phyloP scores from a whole-genome alignment of 768 basidiomycete genomes.

The Dentipellis sp. region DNA sequence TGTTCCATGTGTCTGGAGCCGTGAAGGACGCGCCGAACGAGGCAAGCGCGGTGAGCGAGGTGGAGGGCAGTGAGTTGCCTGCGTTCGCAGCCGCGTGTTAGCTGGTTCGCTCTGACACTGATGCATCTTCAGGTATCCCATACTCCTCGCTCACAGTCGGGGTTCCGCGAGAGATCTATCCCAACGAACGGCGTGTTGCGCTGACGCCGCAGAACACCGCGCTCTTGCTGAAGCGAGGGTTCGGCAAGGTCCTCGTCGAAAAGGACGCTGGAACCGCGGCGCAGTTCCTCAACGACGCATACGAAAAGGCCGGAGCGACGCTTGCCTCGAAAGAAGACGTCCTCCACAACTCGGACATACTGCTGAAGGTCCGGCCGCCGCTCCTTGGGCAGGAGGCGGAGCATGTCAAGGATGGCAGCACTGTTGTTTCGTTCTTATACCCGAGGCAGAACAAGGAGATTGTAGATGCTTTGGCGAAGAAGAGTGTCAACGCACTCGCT shows the following conservation, averaged over 20 bases:
- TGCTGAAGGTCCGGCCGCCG: constrained; percentile 83
- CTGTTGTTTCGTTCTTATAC: constrained; percentile 77
- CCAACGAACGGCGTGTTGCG: constrained; percentile 72
- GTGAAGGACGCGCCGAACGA: neutral
- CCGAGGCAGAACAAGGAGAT: constrained; percentile 72
- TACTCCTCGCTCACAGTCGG: constrained; percentile 72
- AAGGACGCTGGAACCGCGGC: constrained; percentile 60
- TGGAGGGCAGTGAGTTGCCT: constrained; percentile 6
- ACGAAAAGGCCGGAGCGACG: constrained; percentile 68
- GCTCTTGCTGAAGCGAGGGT: constrained; percentile 76
- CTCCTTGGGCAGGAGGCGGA: constrained; percentile 51
- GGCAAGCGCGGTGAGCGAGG: neutral
- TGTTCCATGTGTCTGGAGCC: constrained; percentile 5
- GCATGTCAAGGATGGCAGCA: constrained; percentile 61
- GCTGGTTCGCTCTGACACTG: neutral
- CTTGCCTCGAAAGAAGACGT: constrained; percentile 66
- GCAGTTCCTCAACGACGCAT: constrained; percentile 77
- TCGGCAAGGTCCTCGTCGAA: constrained; percentile 64
- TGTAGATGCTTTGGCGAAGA: constrained; percentile 58
- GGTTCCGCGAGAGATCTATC: constrained; percentile 67
- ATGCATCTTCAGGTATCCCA: constrained; percentile 33
- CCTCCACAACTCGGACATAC: constrained; percentile 61
- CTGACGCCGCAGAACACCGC: constrained; percentile 74
- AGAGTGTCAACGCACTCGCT: constrained; percentile 66
- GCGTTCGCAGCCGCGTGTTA: neutral